Base-by-base conservation (phyloP, 305 asterid genomes). In the Fraxinus baroniana region DNA sequence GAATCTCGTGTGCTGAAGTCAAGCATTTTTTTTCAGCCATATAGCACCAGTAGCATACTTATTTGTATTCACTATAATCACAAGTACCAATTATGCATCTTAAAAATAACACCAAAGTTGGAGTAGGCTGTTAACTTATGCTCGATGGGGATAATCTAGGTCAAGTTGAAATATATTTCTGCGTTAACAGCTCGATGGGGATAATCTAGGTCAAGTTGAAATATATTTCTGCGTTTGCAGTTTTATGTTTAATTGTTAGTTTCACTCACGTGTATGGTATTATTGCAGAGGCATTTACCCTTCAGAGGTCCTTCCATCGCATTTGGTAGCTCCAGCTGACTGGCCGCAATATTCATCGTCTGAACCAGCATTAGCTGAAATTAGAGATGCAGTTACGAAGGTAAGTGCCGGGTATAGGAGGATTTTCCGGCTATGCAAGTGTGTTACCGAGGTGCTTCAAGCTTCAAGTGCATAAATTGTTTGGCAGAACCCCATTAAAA, bases 281-380 rank as follows among this genome's bases (percentile, higher is more conserved):
- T 87, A 68, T 18, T 86, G 89, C 93, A 96, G 99, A 8, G 99
- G 98, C 30, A 80, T 94, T 76, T 96, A 96, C 84, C 99, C 99
- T 35, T 91, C 91, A 7, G 97, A 93, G 76, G 80, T 88, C 83
- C 78, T 94, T 85, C 98, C 98, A 49, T 85, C 86, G 30, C 85
- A 88, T 84, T 73, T 87, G 55, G 79, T 87, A 77, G 79, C 87
- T 28, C 79, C 83, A 35, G 52, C 28, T n/a, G 87, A 72, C 82
- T 83, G 82, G 71, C 39, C 33, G 2, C 83, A 84, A 32, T 46
- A 41, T 84, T 84, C 80, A 39, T 66, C 12, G 24, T 81, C 86
- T 44, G 87, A 79, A 73, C 79, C 84, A 13, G 57, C 87, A 73
- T 55, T 86, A 13, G 86, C 85, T 81, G 91, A 89, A 81, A 86